Evolutionary conservation across 2,329 filamentous ascomycete genomes (phyloP).

Genomic region (Talaromyces sp.): DNA sequence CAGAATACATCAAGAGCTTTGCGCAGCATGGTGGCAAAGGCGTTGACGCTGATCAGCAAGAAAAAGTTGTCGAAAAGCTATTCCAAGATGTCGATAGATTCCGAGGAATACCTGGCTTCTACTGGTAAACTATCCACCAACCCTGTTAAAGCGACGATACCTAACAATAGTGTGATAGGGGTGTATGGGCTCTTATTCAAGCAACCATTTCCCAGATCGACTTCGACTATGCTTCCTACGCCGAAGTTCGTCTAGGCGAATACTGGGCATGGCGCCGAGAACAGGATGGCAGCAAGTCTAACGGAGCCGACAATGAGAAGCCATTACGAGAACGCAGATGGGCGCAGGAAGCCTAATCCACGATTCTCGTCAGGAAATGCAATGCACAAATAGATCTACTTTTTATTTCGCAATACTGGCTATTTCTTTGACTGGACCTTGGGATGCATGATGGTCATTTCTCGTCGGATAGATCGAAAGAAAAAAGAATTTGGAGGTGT

Average conservation of each 20-base stretch:
- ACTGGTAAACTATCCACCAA: conserved; percentile 47
- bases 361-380: background rate
- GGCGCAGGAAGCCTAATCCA: conserved; percentile 51
- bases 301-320: conserved; percentile 55
- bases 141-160: background rate
- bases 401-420: background rate
- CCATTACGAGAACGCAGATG: conserved; percentile 76
- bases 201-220: conserved; percentile 91
- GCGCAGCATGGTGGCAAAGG: conserved; percentile 48
- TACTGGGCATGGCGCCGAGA: conserved; percentile 91
- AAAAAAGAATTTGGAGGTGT: background rate
- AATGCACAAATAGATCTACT: background rate
- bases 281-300: conserved; percentile 58
- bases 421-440: background rate
- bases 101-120: conserved; percentile 85
- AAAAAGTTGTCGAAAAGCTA: conserved; percentile 65
- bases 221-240: conserved; percentile 93
- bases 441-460: background rate
- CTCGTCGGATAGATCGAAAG: background rate
- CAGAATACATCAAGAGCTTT: conserved; percentile 78
- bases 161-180: conserved; percentile 53
- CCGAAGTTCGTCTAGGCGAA: conserved; percentile 79
- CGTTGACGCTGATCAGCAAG: conserved; percentile 47
- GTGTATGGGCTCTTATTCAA: conserved; percentile 94
- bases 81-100: conserved; percentile 80